Evolutionary conservation across 73 alveolate species (phyloP), one percentile per base, ranked within the genome.

Genomic region (Uronychia binucleata): DNA sequence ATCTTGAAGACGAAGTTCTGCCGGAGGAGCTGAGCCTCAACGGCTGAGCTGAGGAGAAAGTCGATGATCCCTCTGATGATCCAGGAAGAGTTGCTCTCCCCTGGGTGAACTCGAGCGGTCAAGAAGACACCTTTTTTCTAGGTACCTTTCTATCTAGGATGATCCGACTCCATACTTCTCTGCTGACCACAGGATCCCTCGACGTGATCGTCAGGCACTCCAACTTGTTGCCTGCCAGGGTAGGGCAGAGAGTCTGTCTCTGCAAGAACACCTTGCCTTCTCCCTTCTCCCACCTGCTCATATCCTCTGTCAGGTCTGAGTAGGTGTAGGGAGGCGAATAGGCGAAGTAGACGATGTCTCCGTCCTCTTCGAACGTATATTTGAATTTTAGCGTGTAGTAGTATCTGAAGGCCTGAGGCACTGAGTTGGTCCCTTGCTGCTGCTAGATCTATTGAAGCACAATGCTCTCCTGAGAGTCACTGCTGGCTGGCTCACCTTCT

Each of bases 71-170:
- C 99, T 82, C 93, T 95, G 28, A 93, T 85, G 25, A 97, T 90
- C 91, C 89, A 97, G 34, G 98, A 91, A 28, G 98, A 90, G 30
- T 92, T 93, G 19, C 97, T 86, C 84, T 97, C 99, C 34, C 99
- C 98, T 57, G 99, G 98, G 92, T 97, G 98, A 8, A 93, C 97
- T 76, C 99, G 84, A 0, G 97, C 91, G 0, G 96, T 86, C 26
- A 96, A 27, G 19, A 46, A 46, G 5, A 46, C 33, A 95, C 89
- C 8, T 85, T 46, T 46, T 19, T 46, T 46, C 67, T 5, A 5
- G 19, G 19, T 46, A 5, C 67, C 67, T 46, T 46, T 46, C 67
- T 46, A 46, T 19, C 67, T 46, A 11, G 19, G 19, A 19, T 46
- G 19, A 46, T 5, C 67, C 67, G n/a, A 11, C 19, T 46, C 67